Base-by-base conservation (phyloP, 116 monocot species). In the Dioscorea cayenensis region DNA sequence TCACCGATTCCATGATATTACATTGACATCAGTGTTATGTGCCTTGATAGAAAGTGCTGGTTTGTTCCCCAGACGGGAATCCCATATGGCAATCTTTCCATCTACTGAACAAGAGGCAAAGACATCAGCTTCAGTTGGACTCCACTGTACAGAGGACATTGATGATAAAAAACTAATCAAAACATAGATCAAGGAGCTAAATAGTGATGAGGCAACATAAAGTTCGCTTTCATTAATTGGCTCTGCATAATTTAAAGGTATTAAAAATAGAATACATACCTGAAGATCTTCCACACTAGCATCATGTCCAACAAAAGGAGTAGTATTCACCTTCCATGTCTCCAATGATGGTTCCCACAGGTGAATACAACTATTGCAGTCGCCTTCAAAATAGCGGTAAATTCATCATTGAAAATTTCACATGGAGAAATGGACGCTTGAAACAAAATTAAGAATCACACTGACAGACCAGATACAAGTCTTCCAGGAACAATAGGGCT, bases 51-150 rank as follows among this genome's bases (percentile, higher is more conserved):
- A 90, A 73, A 92, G n/a, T 65, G 79, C 88, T 52, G 96, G 92
- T 60, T 75, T 71, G 81, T 80, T 96, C 16, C 96, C 96, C 36
- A 81, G 43, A 69, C 96, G 77, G 5, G 72, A 75, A 83, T 96
- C 96, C 96, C 96, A 96, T 71, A 96, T 92, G 58, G 84, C 71
- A 71, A 96, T 77, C 55, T 66, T 90, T 37, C 86, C 79, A 77
- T 96, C 96, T 78, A 83, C 96, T 3, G 96, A 96, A 81, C 85
- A 92, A 20, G 96, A 96, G 22, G 96, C 96, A 81, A 96, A 96
- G 6, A 96, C 88, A 76, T 96, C 92, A 13, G 87, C 73, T 87
- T 96, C 92, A 74, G 92, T 96, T 11, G 96, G 92, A 75, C 96
- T 96, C 96, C 96, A 96, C 96, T 96, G 68, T 32, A 77, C 43